Base-by-base conservation (phyloP, 106 monocot species). In the Amphibolis antarctica region DNA sequence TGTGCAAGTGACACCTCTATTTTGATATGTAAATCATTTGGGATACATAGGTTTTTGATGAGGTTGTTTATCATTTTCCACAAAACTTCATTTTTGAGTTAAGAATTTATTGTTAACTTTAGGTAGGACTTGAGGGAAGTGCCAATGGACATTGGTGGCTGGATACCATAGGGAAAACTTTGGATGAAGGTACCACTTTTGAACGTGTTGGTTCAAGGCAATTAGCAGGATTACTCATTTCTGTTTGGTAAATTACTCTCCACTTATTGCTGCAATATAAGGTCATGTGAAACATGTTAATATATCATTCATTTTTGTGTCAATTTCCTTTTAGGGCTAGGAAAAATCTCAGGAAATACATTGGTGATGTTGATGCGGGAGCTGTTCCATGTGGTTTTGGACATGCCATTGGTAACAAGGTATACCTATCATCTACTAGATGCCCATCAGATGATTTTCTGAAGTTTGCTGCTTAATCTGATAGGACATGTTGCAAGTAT, bases 311-410 rank as follows among this genome's bases (percentile, higher is more conserved):
- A 28, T 15, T 53, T 14, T 18, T 45, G 15, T 17, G 12, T 18
- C 13, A 12, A 14, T 27, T 29, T 62, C 67, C 62, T 61, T 46
- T n/a, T 58, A 88, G 88, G 92, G 82, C 80, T 57, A 78, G 79
- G 60, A 83, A 70, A 69, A 78, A 69, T 63, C 80, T 93, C 67
- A 73, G 83, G 46, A 66, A 74, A 58, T 28, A 88, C 77, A 73
- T 93, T 68, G 93, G 88, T 73, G 93, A 93, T 75, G 77, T 93
- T 79, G 93, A 93, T 79, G 88, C 85, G 55, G 93, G 88, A 36
- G 93, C 88, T 68, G 88, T 93, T 47, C 80, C 93, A 67, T 88
- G 82, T 74, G 93, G 93, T 29, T 83, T 93, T 78, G 93, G 93
- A 50, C 82, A 83, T 66, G 85, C 88, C 60, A 83, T 93, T 73